Percentiles rank a stretch among this genome's conserved stretches.
Evolutionary conservation across 345 rosid species (phyloP).

Genomic region (Brassica nigra): DNA sequence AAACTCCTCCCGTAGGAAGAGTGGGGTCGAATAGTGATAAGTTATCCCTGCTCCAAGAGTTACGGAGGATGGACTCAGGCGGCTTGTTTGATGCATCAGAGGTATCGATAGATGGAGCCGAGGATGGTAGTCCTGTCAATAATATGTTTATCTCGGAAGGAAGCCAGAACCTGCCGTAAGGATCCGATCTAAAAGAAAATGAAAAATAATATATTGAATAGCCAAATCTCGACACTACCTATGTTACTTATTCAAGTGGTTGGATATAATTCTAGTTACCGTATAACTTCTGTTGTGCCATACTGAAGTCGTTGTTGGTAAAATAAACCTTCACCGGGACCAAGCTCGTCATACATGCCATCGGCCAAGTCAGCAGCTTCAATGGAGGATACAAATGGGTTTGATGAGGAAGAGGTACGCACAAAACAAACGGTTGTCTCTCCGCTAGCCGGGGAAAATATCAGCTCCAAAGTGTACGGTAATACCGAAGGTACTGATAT

Average conservation of each 20-base stretch:
- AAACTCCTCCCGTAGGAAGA: slow-evolving; percentile 19
- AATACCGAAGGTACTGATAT: neutral
- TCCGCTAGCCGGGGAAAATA: slow-evolving; percentile 23
- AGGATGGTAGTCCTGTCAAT: neutral
- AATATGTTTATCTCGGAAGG: neutral
- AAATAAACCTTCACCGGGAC: slow-evolving; percentile 33
- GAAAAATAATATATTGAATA: neutral
- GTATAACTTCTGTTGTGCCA: neutral
- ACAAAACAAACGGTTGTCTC: slow-evolving; percentile 32
- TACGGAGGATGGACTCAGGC: slow-evolving; percentile 12
- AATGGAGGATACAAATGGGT: slow-evolving; percentile 41
- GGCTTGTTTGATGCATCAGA: slow-evolving; percentile 36
- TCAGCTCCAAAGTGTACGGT: slow-evolving; percentile 1
- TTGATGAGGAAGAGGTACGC: slow-evolving; percentile 21
- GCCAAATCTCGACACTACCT: no score
- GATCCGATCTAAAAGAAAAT: slow-evolving; percentile 18
- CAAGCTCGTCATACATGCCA: slow-evolving; percentile 31
- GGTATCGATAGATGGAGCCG: slow-evolving; percentile 16
- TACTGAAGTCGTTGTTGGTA: slow-evolving; percentile 6
- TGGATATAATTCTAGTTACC: slow-evolving; percentile 6
- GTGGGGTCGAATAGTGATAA: neutral
- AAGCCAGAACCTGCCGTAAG: slow-evolving; percentile 26
- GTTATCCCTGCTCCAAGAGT: neutral
- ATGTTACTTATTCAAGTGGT: neutral
- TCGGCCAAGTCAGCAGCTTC: slow-evolving; percentile 19